Evolutionary conservation across 169 alveolate species (phyloP).

Genomic region (Plasmodium reichenowi): DNA sequence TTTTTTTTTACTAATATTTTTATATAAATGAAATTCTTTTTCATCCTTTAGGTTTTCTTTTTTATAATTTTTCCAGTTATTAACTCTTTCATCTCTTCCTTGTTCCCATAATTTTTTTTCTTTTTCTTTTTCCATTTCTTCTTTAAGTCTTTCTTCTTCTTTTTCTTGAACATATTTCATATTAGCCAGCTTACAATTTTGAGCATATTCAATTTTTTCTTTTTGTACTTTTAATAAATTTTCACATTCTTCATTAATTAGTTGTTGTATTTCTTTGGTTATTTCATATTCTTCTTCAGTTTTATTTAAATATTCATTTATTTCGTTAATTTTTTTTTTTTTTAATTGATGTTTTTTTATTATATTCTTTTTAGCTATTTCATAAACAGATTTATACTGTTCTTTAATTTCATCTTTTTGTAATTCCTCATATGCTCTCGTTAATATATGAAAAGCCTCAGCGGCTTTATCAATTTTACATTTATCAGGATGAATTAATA

Average conservation of each 20-base stretch:
- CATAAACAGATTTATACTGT: conserved; percentile 87
- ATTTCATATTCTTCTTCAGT: conserved; percentile 70
- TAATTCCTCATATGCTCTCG: conserved; percentile 88
- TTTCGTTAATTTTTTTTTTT: conserved; percentile 77
- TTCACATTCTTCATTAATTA: conserved; percentile 87
- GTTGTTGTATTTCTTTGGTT: conserved; percentile 81
- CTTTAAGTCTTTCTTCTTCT: conserved; percentile 44
- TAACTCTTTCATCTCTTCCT: conserved; percentile 83
- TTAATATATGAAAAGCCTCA: conserved; percentile 92
- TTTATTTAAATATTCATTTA: conserved; percentile 63
- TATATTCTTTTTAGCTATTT: conserved; percentile 85
- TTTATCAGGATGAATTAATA: conserved; percentile 94
- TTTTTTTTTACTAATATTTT: conserved; percentile 78
- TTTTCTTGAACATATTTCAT: conserved; percentile 83
- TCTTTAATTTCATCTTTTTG: conserved; percentile 85
- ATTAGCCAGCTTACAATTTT: conserved; percentile 87
- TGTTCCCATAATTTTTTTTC: conserved; percentile 85
- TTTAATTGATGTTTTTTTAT: conserved; percentile 81
- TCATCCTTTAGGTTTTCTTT: conserved; percentile 79
- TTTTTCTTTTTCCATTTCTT: conserved; percentile 80
- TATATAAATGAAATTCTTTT: conserved; percentile 80
- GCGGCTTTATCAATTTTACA: conserved; percentile 89
- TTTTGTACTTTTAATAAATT: conserved; percentile 81
- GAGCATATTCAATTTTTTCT: conserved; percentile 89
- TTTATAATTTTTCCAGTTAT: conserved; percentile 84